Percentiles rank a stretch among this genome's conserved stretches.
Evolutionary conservation across 2,329 filamentous ascomycete species (phyloP).

Genomic region (Hymenoscyphus albidus): DNA sequence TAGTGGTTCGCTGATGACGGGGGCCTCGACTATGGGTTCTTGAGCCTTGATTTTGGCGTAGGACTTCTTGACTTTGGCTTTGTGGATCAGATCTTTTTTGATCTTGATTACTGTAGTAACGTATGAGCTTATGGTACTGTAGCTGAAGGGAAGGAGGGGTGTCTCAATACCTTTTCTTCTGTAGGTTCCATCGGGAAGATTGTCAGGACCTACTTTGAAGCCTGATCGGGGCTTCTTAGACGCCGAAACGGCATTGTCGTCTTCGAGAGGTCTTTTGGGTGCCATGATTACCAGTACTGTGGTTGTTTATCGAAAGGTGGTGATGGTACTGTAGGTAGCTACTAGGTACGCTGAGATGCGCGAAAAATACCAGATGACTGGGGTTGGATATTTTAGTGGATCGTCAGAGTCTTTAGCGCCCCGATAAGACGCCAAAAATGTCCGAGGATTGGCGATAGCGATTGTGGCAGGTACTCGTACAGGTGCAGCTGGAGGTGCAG

Average conservation of each 20-base stretch:
- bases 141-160: not conserved
- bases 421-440: not conserved
- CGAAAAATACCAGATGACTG: not conserved
- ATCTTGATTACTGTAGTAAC: conserved; percentile 69
- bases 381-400: not conserved
- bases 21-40: conserved; percentile 27
- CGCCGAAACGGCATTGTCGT: conserved; percentile 37
- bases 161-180: conserved; percentile 63
- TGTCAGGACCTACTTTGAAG: conserved; percentile 83
- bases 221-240: conserved; percentile 60
- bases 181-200: conserved; percentile 86
- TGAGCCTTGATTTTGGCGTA: conserved; percentile 80
- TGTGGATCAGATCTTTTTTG: conserved; percentile 83
- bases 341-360: not conserved
- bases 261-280: conserved; percentile 54
- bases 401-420: not conserved
- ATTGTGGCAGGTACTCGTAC: not conserved
- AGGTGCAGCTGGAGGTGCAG: not conserved
- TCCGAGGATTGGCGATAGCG: not conserved
- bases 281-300: conserved; percentile 44
- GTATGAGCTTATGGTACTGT: conserved; percentile 9
- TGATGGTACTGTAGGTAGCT: not conserved
- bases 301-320: not conserved
- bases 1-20: conserved; percentile 17
- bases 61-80: conserved; percentile 88